Conservation (phyloP, 2,329 filamentous ascomycete genomes). For the Emergomyces orientalis region DNA sequence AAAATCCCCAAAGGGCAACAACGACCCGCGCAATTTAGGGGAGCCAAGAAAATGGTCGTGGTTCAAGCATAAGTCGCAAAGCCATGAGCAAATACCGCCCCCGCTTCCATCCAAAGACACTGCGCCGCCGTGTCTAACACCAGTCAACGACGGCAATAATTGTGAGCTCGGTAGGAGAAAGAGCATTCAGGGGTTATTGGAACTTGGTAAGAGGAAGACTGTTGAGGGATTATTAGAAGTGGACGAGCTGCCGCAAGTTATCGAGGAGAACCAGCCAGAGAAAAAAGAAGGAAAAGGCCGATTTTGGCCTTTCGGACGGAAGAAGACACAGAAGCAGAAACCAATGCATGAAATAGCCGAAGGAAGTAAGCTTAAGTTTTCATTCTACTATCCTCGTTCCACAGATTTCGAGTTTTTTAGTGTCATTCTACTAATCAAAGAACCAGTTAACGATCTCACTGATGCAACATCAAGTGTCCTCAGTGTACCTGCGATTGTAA, state of each 20-base stretch:
- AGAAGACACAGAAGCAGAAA: conserved; percentile 33
- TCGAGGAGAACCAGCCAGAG: conserved; percentile 1
- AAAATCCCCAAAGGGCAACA: conserved; percentile 24
- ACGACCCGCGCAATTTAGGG: conserved; percentile 15
- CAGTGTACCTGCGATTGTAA: conserved; percentile 9
- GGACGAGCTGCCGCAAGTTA: neutral
- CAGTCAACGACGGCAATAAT: neutral
- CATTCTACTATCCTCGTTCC: neutral
- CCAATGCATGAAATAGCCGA: conserved; percentile 22
- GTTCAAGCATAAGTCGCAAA: conserved; percentile 32
- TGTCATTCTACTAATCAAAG: conserved; percentile 3
- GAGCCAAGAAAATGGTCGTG: conserved; percentile 40
- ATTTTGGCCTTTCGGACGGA: conserved; percentile 46
- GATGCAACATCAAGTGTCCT: conserved; percentile 16
- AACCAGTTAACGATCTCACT: conserved; percentile 15
- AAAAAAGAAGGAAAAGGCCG: conserved; percentile 34
- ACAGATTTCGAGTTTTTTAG: neutral
- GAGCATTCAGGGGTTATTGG: neutral
- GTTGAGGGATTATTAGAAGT: neutral
- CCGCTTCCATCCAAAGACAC: conserved; percentile 19
- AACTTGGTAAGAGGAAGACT: neutral
- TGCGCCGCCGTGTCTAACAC: conserved; percentile 19
- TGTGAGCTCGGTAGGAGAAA: neutral
- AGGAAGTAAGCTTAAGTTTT: conserved; percentile 29
- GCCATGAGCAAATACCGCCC: conserved; percentile 19